Evolutionary conservation across 2,329 filamentous ascomycete genomes (phyloP).

Genomic region (Sarocladium oryzae): DNA sequence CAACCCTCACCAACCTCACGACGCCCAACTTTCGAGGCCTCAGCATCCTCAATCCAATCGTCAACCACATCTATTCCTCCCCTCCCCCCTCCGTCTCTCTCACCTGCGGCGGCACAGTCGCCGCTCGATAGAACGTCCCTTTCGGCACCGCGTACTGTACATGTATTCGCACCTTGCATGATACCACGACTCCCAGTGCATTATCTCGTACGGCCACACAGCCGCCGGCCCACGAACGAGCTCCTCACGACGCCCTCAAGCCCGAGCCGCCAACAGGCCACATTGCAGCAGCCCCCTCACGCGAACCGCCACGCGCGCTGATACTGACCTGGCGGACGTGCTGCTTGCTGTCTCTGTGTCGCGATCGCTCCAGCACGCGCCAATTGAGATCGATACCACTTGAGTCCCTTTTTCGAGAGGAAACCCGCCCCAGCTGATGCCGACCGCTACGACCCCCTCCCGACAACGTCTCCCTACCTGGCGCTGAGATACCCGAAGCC

Average conservation of each 20-base stretch:
- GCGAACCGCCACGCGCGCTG: background rate
- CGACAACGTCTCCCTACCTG: conserved; percentile 25
- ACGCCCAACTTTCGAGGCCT: conserved; percentile 7
- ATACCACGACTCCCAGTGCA: background rate
- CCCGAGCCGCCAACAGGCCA: background rate
- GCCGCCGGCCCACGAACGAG: background rate
- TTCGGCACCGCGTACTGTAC: background rate
- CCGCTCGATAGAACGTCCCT: background rate
- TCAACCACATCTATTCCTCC: background rate
- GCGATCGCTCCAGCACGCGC: background rate
- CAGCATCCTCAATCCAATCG: background rate
- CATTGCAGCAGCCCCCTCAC: background rate
- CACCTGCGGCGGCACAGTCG: background rate
- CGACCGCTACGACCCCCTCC: conserved; percentile 26
- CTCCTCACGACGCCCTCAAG: conserved; percentile 8
- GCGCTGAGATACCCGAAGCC: conserved; percentile 21
- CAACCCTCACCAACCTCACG: conserved; percentile 8
- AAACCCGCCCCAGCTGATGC: conserved; percentile 25
- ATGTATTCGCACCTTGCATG: background rate
- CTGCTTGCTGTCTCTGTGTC: background rate
- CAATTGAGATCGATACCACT: background rate
- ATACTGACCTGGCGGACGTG: background rate
- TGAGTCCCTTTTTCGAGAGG: conserved; percentile 7
- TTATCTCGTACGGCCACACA: background rate
- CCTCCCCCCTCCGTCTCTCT: background rate